Percentiles rank a stretch among this genome's conserved stretches.
phyloP scores from a whole-genome alignment of 352 stramenopile species.

The Paralagenidium karlingii region DNA sequence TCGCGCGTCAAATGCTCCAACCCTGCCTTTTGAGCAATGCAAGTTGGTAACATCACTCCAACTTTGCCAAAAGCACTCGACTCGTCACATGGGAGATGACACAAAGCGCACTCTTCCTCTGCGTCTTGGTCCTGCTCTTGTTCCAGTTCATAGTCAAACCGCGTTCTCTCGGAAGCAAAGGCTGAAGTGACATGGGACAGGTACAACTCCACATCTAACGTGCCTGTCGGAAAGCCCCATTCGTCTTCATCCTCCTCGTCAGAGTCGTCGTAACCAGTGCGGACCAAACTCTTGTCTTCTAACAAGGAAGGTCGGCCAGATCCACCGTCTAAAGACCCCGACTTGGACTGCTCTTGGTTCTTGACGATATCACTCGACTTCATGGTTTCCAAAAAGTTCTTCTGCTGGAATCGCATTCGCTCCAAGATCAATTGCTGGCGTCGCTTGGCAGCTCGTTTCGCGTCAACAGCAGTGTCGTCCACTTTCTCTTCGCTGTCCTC shows the following conservation, averaged over 20 bases:
- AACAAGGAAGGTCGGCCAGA: too few relatives aligned
- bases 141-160: conserved; percentile 7
- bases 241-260: conserved; percentile 59
- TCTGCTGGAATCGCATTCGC: conserved; percentile 59
- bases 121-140: conserved; percentile 15
- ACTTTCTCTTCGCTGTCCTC: too few relatives aligned
- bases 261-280: conserved; percentile 42
- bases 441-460: too few relatives aligned
- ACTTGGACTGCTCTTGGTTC: too few relatives aligned
- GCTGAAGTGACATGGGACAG: conserved; percentile 50
- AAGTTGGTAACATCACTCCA: conserved; percentile 52
- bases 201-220: conserved; percentile 52
- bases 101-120: conserved; percentile 44
- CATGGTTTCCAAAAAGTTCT: conserved; percentile 33
- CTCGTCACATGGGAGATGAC: conserved; percentile 42
- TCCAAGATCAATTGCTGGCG: conserved; percentile 55
- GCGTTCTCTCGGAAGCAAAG: conserved; percentile 9
- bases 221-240: conserved; percentile 68
- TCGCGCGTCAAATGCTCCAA: not conserved
- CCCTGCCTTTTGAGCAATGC: conserved; percentile 22
- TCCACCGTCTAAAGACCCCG: too few relatives aligned
- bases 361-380: not conserved
- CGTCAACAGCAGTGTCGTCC: too few relatives aligned
- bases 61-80: conserved; percentile 56
- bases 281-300: too few relatives aligned